Conservation (phyloP, 2,329 filamentous ascomycete species). For the Phyllosticta citrichinensis region DNA sequence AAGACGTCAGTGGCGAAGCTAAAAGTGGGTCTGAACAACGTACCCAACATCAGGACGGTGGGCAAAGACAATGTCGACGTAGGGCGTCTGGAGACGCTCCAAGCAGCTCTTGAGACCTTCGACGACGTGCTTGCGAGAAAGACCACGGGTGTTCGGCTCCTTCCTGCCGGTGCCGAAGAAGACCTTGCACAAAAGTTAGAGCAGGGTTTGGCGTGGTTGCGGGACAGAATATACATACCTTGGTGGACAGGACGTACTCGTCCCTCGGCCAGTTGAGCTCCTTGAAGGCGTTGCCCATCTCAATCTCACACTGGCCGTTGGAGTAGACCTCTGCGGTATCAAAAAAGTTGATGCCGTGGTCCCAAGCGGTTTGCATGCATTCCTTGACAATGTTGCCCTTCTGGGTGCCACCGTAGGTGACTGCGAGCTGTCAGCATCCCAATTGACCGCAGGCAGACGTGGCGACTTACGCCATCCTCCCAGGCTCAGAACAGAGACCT, state of each 20-base stretch:
- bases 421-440: background rate
- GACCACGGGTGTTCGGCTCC: slow-evolving; percentile 45
- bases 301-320: slow-evolving; percentile 51
- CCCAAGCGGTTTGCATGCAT: slow-evolving; percentile 40
- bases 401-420: slow-evolving; percentile 41
- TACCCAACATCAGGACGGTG: slow-evolving; percentile 47
- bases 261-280: slow-evolving; percentile 40
- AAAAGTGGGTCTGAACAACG: background rate
- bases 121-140: slow-evolving; percentile 36
- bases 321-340: slow-evolving; percentile 45
- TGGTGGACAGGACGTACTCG: slow-evolving; percentile 31
- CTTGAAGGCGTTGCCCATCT: slow-evolving; percentile 44
- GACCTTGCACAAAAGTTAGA: slow-evolving; percentile 23
- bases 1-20: background rate
- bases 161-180: slow-evolving; percentile 48
- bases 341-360: slow-evolving; percentile 42
- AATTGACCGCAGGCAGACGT: slow-evolving; percentile 1
- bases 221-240: slow-evolving; percentile 15
- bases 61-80: slow-evolving; percentile 56
- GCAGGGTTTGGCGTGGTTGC: background rate
- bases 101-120: slow-evolving; percentile 50
- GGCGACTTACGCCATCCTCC: slow-evolving; percentile 27
- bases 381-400: slow-evolving; percentile 42
- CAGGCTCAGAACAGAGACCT: slow-evolving; percentile 42
- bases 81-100: slow-evolving; percentile 52